Evolutionary conservation across 306 rosid genomes (phyloP), one percentile per base, ranked within the genome.

Genomic region (Albizia julibrissin): DNA sequence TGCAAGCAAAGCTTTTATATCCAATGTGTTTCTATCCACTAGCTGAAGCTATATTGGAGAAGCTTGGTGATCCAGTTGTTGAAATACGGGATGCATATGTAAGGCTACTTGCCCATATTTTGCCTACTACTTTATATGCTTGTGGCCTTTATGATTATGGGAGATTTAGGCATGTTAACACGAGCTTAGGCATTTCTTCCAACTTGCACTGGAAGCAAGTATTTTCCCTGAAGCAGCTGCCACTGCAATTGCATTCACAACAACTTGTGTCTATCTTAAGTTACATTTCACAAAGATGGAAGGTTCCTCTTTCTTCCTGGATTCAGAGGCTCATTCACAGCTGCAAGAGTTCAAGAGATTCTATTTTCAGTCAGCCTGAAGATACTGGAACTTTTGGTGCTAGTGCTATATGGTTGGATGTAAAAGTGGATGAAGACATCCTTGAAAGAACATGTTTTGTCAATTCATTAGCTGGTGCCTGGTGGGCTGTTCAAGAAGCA

Each of bases 401-500:
- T 39, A 76, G 78, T 85, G 92, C 82, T 79, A 68, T 82, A 37
- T 94, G 97, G 97, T 75, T 90, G 82, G 95, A 94, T 81, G 56
- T 89, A 75, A 89, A 88, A 87, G 89, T 93, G 91, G 94, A 93
- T 81, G 97, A 92, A 75, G 91, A 83, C 80, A 77, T 91, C 69
- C 94, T 94, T 84, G 89, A 85, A 86, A 87, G 89, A 72, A 87
- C 78, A 82, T 91, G 95, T 89, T 91, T 90, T 58, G 90, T 91
- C 85, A 94, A 91, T 86, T 88, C 79, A 85, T 81, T 94, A 83
- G 98, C 98, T 81, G 97, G 97, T 86, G 97, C 89, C 65, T 94
- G 94, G 97, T 94, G 98, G 98, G 97, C 97, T 78, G 80, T 94
- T 50, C 97, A 94, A 68, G 98, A 94, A 87, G 95, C 97, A 46